Base-by-base conservation (phyloP, 495 filamentous ascomycete species). In the Aspergillus bertholletiae region DNA sequence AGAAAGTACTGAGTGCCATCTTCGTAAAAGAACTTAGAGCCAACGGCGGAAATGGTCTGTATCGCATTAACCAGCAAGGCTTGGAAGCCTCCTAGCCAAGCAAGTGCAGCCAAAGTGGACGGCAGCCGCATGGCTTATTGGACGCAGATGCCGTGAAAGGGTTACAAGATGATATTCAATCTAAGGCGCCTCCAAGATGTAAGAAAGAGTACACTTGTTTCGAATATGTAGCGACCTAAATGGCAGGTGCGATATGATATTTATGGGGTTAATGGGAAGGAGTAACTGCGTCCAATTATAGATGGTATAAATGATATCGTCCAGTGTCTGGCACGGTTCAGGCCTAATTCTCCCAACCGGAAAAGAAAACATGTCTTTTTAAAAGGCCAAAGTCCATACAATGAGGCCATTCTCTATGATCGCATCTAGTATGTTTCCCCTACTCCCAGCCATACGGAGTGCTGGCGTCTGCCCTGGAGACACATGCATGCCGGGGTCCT, bases 11-110 rank as follows among this genome's bases (percentile, higher is more conserved):
- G 89, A 15, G 82, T 76, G 51, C 89, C 88, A 69, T 89, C 80
- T 57, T 76, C 81, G 51, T 81, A 84, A 73, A 92, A 94, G 76
- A 95, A 90, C 70, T 94, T 95, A 69, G 85, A 82, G n/a, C 90
- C 90, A 24, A 87, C 83, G 20, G 80, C 76, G 13, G 80, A 79
- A 61, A 95, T 87, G 30, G 81, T 80, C 27, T 83, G 74, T 32
- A 79, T 64, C 18, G 73, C 73, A 49, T 50, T 53, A 32, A 62
- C 67, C 0, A 57, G 53, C 23, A 58, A 51, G 35, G 61, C 60
- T 48, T 67, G 62, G 28, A 74, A 47, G 47, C 62, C 63, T 22
- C 61, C 65, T 49, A 74, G 56, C 59, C 71, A 49, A 21, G 63
- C 64, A 26, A 58, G 48, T 15, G 58, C 51, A 20, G 53, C 37